Evolutionary conservation across 768 basidiomycete species (phyloP).

Genomic region (Mycena rebaudengoi): DNA sequence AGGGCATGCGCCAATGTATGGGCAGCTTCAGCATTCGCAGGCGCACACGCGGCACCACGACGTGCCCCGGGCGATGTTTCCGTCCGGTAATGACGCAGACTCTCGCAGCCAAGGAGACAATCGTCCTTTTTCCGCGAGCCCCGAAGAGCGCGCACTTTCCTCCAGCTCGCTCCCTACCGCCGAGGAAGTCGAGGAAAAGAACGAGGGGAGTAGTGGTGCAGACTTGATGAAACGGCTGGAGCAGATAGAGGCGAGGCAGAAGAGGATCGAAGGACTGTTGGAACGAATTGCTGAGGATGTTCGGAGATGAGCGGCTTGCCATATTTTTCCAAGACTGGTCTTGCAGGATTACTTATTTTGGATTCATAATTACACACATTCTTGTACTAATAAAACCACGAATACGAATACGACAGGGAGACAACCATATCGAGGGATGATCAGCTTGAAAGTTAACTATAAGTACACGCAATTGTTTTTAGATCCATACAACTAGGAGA

Average conservation of each 20-base stretch:
- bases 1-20: conserved; percentile 20
- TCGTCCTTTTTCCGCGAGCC: conserved; percentile 29
- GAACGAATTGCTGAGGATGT: conserved; percentile 38
- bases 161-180: conserved; percentile 30
- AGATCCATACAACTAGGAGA: neutral
- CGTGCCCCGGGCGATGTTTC: conserved; percentile 32
- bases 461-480: conserved; percentile 22
- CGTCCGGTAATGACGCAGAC: conserved; percentile 29
- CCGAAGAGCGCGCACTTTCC: conserved; percentile 24
- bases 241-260: conserved; percentile 53
- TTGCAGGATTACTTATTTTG: no score
- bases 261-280: conserved; percentile 56
- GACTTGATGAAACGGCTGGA: conserved; percentile 35
- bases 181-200: conserved; percentile 30
- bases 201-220: conserved; percentile 25
- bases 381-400: no score
- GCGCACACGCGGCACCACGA: conserved; percentile 21
- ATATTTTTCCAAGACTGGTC: no score
- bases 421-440: no score
- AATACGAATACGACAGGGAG: no score
- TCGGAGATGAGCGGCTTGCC: conserved; percentile 22
- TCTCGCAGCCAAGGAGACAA: no score
- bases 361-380: no score
- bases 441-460: no score
- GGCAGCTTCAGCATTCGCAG: conserved; percentile 25